phyloP scores from a whole-genome alignment of 495 filamentous ascomycete genomes.

The Podospora tetraspora region DNA sequence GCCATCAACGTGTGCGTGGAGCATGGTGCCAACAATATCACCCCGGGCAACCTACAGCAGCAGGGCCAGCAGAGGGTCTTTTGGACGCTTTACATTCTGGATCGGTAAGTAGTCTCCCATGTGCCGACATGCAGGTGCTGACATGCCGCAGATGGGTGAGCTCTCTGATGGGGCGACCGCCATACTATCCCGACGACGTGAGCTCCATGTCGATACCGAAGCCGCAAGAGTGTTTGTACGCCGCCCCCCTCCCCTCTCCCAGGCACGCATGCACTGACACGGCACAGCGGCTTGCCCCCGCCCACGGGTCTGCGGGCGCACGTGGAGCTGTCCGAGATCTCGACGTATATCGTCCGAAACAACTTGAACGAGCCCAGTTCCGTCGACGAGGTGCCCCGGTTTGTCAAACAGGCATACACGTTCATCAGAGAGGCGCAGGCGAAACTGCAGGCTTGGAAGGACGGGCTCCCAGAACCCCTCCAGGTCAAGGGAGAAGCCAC shows the following conservation, averaged over 20 bases:
- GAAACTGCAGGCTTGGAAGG: constrained; percentile 26
- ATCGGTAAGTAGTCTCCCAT: constrained; percentile 26
- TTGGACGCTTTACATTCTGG: constrained; percentile 41
- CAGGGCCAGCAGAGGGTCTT: constrained; percentile 30
- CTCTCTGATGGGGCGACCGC: constrained; percentile 40
- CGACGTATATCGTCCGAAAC: constrained; percentile 34
- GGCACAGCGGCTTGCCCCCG: constrained; percentile 27
- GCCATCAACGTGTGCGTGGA: constrained; percentile 34
- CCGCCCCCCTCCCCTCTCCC: not conserved
- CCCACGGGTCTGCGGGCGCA: constrained; percentile 34
- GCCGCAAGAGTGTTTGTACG: constrained; percentile 31
- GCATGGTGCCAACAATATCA: constrained; percentile 34
- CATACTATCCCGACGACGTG: constrained; percentile 31
- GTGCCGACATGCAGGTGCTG: not conserved
- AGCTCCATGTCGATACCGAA: constrained; percentile 26
- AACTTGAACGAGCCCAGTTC: constrained; percentile 26
- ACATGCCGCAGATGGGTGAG: constrained; percentile 32
- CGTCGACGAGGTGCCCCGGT: constrained; percentile 5
- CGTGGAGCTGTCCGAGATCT: constrained; percentile 35
- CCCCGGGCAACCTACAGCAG: constrained; percentile 22
- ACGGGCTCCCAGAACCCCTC: not conserved
- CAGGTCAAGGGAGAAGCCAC: not conserved
- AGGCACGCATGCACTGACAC: not conserved
- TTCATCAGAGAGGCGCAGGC: constrained; percentile 23
- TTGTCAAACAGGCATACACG: constrained; percentile 13